Conservation (phyloP, 768 basidiomycete species). For the Chlorophyllum brunneum region DNA sequence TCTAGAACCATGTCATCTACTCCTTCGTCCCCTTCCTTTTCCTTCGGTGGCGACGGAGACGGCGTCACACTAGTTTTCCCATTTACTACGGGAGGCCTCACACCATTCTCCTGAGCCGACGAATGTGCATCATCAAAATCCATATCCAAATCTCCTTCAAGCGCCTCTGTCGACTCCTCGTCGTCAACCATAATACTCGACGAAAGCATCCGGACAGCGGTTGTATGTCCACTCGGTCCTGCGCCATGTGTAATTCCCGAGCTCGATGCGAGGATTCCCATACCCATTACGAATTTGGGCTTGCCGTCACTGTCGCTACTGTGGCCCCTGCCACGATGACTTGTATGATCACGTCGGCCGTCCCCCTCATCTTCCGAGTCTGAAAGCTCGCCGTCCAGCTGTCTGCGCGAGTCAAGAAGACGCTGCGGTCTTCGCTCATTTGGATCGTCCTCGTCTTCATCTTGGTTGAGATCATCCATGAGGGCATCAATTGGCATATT, state of each 20-base stretch:
- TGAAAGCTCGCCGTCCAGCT: constrained; percentile 85
- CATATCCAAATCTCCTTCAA: constrained; percentile 24
- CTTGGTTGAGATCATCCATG: constrained; percentile 76
- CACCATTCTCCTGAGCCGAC: constrained; percentile 3
- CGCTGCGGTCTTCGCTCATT: constrained; percentile 75
- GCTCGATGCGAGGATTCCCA: constrained; percentile 69
- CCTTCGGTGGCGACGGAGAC: neutral
- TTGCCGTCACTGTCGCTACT: constrained; percentile 41
- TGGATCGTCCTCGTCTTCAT: constrained; percentile 78
- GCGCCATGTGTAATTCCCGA: constrained; percentile 61
- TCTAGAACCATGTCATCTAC: constrained; percentile 4
- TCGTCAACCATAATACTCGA: constrained; percentile 1
- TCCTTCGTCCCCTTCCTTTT: neutral
- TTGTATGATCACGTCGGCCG: constrained; percentile 66
- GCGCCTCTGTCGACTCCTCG: constrained; percentile 9
- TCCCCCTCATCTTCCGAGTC: constrained; percentile 98
- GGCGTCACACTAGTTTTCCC: neutral
- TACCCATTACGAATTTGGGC: constrained; percentile 60
- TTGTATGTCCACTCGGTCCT: constrained; percentile 70
- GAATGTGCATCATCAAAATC: constrained; percentile 31
- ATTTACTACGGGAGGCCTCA: neutral
- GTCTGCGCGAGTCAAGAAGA: constrained; percentile 75
- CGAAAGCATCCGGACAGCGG: constrained; percentile 43
- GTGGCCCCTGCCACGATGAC: constrained; percentile 53
- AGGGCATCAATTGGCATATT: constrained; percentile 77